phyloP scores from a whole-genome alignment of 257 asterid genomes.

The Buddleja alternifolia region DNA sequence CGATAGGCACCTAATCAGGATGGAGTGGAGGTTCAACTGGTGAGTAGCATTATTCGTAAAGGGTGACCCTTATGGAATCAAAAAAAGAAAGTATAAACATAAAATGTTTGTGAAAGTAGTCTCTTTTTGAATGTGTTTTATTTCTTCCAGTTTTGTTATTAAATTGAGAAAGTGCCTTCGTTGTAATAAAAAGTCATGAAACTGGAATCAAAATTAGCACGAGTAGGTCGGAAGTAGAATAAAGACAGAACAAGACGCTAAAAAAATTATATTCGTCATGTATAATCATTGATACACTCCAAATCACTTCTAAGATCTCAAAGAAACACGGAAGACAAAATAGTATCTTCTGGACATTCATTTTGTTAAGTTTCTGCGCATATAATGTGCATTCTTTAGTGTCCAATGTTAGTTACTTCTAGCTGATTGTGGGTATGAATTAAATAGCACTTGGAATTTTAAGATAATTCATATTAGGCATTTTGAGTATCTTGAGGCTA shows the following conservation, averaged over 20 bases:
- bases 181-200: not conserved
- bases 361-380: too few species aligned
- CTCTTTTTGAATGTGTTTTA: not conserved
- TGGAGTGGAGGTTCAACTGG: not conserved
- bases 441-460: not conserved
- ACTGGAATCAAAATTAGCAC: not conserved
- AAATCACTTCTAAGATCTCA: not conserved
- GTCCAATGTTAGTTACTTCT: not conserved
- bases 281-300: not conserved
- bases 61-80: not conserved
- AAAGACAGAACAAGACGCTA: not conserved
- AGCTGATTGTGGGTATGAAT: not conserved
- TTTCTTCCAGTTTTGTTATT: not conserved
- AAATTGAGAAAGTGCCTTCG: not conserved
- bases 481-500: constrained; percentile 3
- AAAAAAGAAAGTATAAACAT: not conserved
- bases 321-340: not conserved
- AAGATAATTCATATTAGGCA: not conserved
- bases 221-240: not conserved
- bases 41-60: not conserved
- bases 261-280: not conserved
- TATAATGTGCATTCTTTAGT: too few species aligned
- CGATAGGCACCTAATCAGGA: not conserved
- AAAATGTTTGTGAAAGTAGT: not conserved
- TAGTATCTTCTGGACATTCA: too few species aligned